These are phyloP conservation scores for Clonostachys byssicola DNA, from an alignment of 2,329 filamentous ascomycete species.

Conservation along the genomic window DNA sequence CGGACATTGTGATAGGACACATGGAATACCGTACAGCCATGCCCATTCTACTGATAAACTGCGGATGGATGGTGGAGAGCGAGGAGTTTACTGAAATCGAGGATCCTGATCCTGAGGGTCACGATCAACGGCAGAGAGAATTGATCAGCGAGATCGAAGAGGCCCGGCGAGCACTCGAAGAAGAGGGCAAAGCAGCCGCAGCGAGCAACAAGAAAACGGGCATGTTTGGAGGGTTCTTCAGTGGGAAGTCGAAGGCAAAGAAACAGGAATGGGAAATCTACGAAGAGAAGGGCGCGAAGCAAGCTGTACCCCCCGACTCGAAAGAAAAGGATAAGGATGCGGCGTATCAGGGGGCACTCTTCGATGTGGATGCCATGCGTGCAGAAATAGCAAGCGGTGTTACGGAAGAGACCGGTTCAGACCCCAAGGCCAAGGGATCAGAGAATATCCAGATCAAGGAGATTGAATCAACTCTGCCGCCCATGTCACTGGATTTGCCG, in stretches of 20 bases:
- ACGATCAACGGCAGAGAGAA: conserved; percentile 81
- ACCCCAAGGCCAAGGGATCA: conserved; percentile 50
- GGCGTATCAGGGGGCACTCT: conserved; percentile 65
- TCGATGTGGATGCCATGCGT: conserved; percentile 92
- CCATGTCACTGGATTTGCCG: conserved; percentile 72
- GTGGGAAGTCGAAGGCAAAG: conserved; percentile 72
- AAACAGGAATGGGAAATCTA: conserved; percentile 95
- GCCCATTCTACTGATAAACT: conserved; percentile 79
- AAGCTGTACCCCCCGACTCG: not conserved
- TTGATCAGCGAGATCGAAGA: conserved; percentile 96
- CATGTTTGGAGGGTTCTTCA: conserved; percentile 59
- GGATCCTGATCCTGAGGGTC: conserved; percentile 93
- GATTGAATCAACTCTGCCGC: conserved; percentile 81
- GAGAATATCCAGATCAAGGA: conserved; percentile 64
- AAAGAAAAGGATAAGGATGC: conserved; percentile 10
- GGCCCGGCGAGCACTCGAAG: conserved; percentile 80
- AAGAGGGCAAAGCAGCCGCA: conserved; percentile 65
- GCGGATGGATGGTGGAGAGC: conserved; percentile 86
- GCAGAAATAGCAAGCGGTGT: conserved; percentile 78
- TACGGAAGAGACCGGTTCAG: conserved; percentile 51
- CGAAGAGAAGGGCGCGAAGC: conserved; percentile 56
- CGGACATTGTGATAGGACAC: conserved; percentile 80
- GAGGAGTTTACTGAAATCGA: conserved; percentile 97
- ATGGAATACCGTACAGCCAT: conserved; percentile 96
- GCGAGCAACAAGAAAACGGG: conserved; percentile 1